phyloP scores from a whole-genome alignment of 179 eudicot species.

The Monotropa hypopitys region DNA sequence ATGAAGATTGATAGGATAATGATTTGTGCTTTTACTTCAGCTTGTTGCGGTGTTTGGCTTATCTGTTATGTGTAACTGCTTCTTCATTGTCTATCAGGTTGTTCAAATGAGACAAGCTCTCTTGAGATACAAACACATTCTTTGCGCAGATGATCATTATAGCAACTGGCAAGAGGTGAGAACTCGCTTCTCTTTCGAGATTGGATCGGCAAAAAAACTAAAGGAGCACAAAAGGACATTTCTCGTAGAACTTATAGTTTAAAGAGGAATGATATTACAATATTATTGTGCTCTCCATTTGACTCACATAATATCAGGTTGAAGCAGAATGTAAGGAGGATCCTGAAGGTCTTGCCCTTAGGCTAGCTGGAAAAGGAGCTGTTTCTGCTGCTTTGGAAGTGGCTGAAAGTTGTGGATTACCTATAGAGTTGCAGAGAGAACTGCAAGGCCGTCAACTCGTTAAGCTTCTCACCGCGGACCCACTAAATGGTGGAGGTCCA shows the following conservation, averaged over 20 bases:
- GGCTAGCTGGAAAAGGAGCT: conserved; percentile 95
- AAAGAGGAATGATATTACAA: neutral
- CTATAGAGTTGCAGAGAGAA: conserved; percentile 84
- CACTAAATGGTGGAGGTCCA: conserved; percentile 94
- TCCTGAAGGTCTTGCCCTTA: conserved; percentile 92
- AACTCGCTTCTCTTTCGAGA: neutral
- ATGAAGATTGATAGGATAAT: neutral
- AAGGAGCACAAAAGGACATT: neutral
- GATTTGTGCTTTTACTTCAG: neutral
- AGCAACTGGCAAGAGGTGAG: conserved; percentile 92
- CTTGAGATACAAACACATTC: conserved; percentile 73
- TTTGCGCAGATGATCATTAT: conserved; percentile 73
- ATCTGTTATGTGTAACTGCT: neutral
- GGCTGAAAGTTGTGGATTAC: conserved; percentile 88
- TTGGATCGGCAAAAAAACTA: neutral
- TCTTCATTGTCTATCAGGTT: conserved; percentile 31
- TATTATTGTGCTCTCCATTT: neutral
- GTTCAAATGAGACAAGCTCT: conserved; percentile 70
- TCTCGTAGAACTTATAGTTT: neutral
- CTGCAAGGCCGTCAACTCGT: conserved; percentile 97
- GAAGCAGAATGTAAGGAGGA: conserved; percentile 86
- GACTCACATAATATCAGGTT: conserved; percentile 33
- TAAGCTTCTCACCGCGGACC: conserved; percentile 92
- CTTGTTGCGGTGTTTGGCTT: conserved; percentile 4
- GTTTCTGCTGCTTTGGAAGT: conserved; percentile 97